Evolutionary conservation across 2,329 filamentous ascomycete species (phyloP).

Genomic region (Calycina marina): DNA sequence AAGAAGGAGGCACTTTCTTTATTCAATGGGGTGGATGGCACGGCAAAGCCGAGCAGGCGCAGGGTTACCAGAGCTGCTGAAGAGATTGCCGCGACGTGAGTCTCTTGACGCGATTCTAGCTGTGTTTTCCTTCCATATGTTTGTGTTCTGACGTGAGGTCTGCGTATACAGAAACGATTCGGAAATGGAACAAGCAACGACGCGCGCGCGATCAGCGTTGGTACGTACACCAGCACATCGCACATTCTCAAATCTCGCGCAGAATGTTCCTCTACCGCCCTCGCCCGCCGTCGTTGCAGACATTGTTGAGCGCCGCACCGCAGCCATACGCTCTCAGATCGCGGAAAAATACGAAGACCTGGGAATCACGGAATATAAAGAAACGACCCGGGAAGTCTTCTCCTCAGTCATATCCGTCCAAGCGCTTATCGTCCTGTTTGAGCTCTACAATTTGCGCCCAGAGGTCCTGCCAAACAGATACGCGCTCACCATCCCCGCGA

Average conservation of each 20-base stretch:
- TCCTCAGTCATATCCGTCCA: slow-evolving; percentile 63
- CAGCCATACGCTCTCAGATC: slow-evolving; percentile 52
- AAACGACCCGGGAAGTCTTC: slow-evolving; percentile 52
- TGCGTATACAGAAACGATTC: slow-evolving; percentile 22
- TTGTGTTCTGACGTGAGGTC: too few species aligned
- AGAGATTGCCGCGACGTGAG: slow-evolving; percentile 21
- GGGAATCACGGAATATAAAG: slow-evolving; percentile 49
- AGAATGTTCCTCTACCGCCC: slow-evolving; percentile 58
- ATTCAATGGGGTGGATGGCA: slow-evolving; percentile 22
- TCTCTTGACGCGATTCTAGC: too few species aligned
- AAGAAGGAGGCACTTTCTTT: slow-evolving; percentile 36
- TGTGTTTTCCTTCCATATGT: too few species aligned
- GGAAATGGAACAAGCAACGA: slow-evolving; percentile 17
- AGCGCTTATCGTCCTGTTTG: slow-evolving; percentile 50
- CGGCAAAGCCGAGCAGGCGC: slow-evolving; percentile 32
- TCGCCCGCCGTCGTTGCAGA: slow-evolving; percentile 67
- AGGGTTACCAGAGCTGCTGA: slow-evolving; percentile 29
- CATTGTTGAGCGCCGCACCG: slow-evolving; percentile 57
- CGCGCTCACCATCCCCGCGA: slow-evolving; percentile 56
- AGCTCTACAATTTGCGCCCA: slow-evolving; percentile 53
- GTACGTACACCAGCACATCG: slow-evolving; percentile 19
- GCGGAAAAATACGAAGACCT: slow-evolving; percentile 48
- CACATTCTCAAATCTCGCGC: slow-evolving; percentile 21
- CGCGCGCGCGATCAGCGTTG: slow-evolving; percentile 18
- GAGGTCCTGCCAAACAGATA: slow-evolving; percentile 59